Evolutionary conservation across 2,329 filamentous ascomycete species (phyloP).

Genomic region (Aspergillus sp.): DNA sequence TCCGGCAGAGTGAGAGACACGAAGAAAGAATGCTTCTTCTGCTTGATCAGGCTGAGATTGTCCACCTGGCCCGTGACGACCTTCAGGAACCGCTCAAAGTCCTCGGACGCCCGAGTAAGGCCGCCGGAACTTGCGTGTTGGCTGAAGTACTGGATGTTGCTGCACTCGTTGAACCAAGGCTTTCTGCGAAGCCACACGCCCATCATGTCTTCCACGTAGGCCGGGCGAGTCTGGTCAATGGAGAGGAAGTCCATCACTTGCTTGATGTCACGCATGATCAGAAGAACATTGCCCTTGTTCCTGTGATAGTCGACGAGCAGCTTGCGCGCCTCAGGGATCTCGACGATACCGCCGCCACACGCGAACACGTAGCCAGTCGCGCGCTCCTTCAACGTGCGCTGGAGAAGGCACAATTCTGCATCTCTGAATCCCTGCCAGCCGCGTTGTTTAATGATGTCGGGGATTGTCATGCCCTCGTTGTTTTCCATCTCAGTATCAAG

Average conservation of each 20-base stretch:
- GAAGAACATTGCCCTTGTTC: slow-evolving; percentile 76
- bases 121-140: slow-evolving; percentile 58
- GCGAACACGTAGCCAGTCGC: slow-evolving; percentile 79
- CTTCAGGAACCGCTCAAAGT: slow-evolving; percentile 72
- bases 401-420: slow-evolving; percentile 73
- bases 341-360: slow-evolving; percentile 90
- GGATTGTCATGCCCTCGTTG: slow-evolving; percentile 71
- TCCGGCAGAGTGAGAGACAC: slow-evolving; percentile 84
- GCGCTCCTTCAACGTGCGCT: slow-evolving; percentile 71
- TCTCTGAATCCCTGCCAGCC: slow-evolving; percentile 90
- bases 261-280: slow-evolving; percentile 83
- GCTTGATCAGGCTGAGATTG: slow-evolving; percentile 58
- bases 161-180: slow-evolving; percentile 88
- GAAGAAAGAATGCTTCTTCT: slow-evolving; percentile 78
- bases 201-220: slow-evolving; percentile 89
- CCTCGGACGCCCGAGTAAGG: slow-evolving; percentile 57
- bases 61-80: slow-evolving; percentile 63
- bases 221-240: slow-evolving; percentile 84
- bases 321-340: slow-evolving; percentile 75
- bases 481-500: slow-evolving; percentile 84
- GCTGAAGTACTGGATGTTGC: slow-evolving; percentile 91
- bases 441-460: slow-evolving; percentile 72
- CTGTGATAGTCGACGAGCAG: slow-evolving; percentile 71
- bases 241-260: slow-evolving; percentile 86
- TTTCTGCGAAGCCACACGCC: slow-evolving; percentile 86